phyloP scores from a whole-genome alignment of 441 rosid species.

The Pelargonium myrrhifolium region DNA sequence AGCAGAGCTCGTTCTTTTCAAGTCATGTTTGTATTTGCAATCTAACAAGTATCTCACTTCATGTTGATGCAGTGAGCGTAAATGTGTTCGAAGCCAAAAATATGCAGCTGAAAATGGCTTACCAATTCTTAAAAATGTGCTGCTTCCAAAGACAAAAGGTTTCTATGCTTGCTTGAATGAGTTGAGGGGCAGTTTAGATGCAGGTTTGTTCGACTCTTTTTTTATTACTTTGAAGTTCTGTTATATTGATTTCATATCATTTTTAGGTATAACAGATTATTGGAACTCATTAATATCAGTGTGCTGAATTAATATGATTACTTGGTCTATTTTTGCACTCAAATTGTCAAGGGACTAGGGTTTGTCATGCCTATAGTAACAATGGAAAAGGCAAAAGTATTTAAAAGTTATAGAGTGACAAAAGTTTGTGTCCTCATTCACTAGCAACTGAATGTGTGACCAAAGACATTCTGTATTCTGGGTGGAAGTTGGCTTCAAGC shows the following conservation, averaged over 20 bases:
- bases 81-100: slow-evolving; percentile 56
- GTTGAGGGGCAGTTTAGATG: slow-evolving; percentile 58
- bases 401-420: no score
- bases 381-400: no score
- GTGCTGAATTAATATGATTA: no score
- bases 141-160: slow-evolving; percentile 85
- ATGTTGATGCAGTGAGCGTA: slow-evolving; percentile 59
- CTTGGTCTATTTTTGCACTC: no score
- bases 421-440: no score
- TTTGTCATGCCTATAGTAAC: no score
- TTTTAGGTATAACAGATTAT: background rate
- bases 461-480: no score
- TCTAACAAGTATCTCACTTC: slow-evolving; percentile 7
- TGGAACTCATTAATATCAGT: no score
- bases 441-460: no score
- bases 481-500: no score
- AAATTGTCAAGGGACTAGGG: no score
- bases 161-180: slow-evolving; percentile 68
- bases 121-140: slow-evolving; percentile 63
- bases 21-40: background rate
- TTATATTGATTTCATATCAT: background rate
- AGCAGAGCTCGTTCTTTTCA: background rate
- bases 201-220: slow-evolving; percentile 42
- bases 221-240: background rate
- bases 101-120: slow-evolving; percentile 75